Evolutionary conservation across 805 yeast genomes (phyloP).

Genomic region (Cyberlindnera lachancei): DNA sequence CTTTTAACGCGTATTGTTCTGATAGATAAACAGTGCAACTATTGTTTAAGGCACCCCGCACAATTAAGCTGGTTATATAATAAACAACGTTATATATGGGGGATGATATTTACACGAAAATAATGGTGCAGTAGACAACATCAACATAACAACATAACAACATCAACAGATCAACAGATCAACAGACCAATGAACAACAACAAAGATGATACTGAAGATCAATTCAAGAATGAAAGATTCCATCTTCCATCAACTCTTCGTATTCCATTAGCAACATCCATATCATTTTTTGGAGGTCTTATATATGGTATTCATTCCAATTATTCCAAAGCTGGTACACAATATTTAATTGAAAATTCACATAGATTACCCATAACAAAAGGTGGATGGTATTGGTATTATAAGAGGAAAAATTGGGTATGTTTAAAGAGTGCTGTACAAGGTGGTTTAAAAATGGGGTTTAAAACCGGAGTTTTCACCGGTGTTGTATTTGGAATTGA

Average conservation of each 20-base stretch:
- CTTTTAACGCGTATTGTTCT: no score
- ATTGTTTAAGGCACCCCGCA: no score
- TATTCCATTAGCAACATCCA: constrained; percentile 2
- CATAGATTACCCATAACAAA: constrained; percentile 71
- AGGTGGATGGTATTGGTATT: constrained; percentile 87
- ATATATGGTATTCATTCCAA: constrained; percentile 56
- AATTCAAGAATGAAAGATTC: constrained; percentile 2
- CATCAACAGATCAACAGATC: neutral
- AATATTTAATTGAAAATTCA: constrained; percentile 71
- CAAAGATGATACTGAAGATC: neutral
- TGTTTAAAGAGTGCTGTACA: constrained; percentile 50
- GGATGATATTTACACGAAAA: no score
- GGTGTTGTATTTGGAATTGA: constrained; percentile 53
- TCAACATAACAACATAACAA: neutral
- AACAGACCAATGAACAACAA: neutral
- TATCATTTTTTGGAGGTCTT: constrained; percentile 5
- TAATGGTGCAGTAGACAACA: neutral
- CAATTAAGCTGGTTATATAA: neutral
- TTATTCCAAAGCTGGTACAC: constrained; percentile 43
- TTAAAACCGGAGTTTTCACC: constrained; percentile 37
- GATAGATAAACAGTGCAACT: no score
- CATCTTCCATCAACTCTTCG: constrained; percentile 3
- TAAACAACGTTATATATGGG: no score
- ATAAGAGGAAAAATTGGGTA: constrained; percentile 74
- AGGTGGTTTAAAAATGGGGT: constrained; percentile 36